A percentile compares a stretch with the other conserved stretches of the same genome.
Evolutionary conservation across 2,329 filamentous ascomycete species (phyloP).

Genomic region (Trichophyton benhamiae): DNA sequence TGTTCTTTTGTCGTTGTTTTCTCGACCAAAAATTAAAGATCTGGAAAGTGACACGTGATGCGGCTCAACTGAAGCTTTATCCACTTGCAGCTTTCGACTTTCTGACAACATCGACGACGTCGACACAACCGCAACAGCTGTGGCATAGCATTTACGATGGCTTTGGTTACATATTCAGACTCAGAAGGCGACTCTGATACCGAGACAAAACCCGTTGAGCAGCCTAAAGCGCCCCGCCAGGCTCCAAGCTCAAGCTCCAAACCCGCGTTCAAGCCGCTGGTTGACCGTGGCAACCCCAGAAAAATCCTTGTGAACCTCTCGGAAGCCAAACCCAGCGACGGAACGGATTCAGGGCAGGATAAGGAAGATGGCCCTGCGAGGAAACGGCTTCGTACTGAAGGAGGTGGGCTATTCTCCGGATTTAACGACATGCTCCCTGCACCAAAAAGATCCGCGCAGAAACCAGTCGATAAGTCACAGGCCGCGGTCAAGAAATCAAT

Average conservation of each 20-base stretch:
- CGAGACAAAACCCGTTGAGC: constrained; percentile 23
- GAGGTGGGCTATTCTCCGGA: constrained; percentile 55
- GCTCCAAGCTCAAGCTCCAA: constrained; percentile 15
- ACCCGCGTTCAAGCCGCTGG: constrained; percentile 56
- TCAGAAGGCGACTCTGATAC: constrained; percentile 48
- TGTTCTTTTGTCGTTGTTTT: background rate
- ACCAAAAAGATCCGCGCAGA: constrained; percentile 48
- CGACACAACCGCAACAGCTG: background rate
- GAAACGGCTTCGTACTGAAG: constrained; percentile 7
- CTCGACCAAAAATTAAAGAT: background rate
- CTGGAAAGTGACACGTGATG: background rate
- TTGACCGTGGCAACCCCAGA: constrained; percentile 71
- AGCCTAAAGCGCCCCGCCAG: constrained; percentile 7
- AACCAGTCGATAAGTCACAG: constrained; percentile 7
- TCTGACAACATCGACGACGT: background rate
- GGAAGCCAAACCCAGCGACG: constrained; percentile 31
- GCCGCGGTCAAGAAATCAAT: constrained; percentile 28
- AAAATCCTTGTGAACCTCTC: constrained; percentile 65
- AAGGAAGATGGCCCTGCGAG: constrained; percentile 13
- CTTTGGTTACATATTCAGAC: constrained; percentile 71
- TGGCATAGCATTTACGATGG: constrained; percentile 41
- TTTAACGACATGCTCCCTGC: constrained; percentile 81
- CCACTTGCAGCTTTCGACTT: background rate
- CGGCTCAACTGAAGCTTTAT: background rate
- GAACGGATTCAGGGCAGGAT: constrained; percentile 25